A percentile compares a stretch with the other conserved stretches of the same genome.
Evolutionary conservation across 345 rosid species (phyloP).

Genomic region (Aegle marmelos): DNA sequence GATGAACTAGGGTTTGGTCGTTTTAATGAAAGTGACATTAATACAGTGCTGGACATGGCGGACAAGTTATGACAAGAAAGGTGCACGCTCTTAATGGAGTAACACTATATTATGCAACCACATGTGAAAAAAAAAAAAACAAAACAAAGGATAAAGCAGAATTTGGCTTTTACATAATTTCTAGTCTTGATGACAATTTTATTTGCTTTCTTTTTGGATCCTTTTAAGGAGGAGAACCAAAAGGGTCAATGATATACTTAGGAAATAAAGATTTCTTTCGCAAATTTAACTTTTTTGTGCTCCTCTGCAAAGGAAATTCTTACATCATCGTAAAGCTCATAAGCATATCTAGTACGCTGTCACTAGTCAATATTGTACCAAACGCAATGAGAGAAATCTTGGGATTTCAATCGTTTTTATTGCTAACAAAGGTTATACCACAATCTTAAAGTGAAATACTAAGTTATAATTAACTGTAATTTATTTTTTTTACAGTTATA

Average conservation of each 20-base stretch:
- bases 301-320: too few species aligned
- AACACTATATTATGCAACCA: not conserved
- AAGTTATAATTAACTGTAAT: too few species aligned
- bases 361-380: not conserved
- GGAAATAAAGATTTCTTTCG: not conserved
- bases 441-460: too few species aligned
- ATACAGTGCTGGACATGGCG: constrained; percentile 17
- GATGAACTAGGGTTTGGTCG: constrained; percentile 38
- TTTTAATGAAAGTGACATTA: constrained; percentile 37
- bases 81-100: not conserved
- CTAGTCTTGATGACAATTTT: not conserved
- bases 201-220: constrained; percentile 5
- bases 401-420: not conserved
- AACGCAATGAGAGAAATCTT: not conserved
- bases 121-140: not conserved
- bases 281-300: not conserved
- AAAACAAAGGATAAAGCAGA: not conserved
- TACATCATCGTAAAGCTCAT: too few species aligned
- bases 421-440: not conserved
- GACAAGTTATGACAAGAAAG: constrained; percentile 24
- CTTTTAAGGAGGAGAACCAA: not conserved
- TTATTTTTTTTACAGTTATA: too few species aligned
- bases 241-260: not conserved
- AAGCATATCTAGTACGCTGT: not conserved
- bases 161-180: not conserved